phyloP scores from a whole-genome alignment of 2,329 filamentous ascomycete species.

The Sclerotinia minor region DNA sequence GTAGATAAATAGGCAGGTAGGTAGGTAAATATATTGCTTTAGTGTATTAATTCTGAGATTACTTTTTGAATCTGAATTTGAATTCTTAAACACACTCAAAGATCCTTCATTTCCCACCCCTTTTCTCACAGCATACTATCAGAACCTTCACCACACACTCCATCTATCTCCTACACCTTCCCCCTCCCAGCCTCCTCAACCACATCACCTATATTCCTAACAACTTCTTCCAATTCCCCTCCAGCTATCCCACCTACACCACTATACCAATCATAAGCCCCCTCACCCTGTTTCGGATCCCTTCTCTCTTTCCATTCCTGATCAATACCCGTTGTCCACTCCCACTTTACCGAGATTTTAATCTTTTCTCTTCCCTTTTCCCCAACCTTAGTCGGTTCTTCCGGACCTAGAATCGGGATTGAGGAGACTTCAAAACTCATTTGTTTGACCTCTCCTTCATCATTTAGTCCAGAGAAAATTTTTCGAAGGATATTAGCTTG shows the following conservation, averaged over 20 bases:
- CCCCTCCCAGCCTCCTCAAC: slow-evolving; percentile 32
- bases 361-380: slow-evolving; percentile 12
- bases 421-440: slow-evolving; percentile 15
- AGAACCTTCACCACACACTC: no score
- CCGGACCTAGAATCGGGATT: background rate
- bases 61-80: no score
- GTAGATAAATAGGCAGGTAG: no score
- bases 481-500: slow-evolving; percentile 17
- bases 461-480: background rate
- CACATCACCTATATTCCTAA: slow-evolving; percentile 33
- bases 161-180: background rate
- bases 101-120: no score
- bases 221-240: slow-evolving; percentile 29
- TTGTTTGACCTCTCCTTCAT: slow-evolving; percentile 17
- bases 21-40: no score
- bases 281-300: slow-evolving; percentile 28
- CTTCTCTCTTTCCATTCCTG: slow-evolving; percentile 24
- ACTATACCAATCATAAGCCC: slow-evolving; percentile 35
- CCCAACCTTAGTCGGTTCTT: background rate
- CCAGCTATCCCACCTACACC: slow-evolving; percentile 23
- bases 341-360: slow-evolving; percentile 10
- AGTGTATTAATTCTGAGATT: no score
- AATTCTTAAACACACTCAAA: no score
- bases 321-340: slow-evolving; percentile 21
- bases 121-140: no score